Evolutionary conservation across 2,329 filamentous ascomycete species (phyloP).

Genomic region (Coniochaeta sp.): DNA sequence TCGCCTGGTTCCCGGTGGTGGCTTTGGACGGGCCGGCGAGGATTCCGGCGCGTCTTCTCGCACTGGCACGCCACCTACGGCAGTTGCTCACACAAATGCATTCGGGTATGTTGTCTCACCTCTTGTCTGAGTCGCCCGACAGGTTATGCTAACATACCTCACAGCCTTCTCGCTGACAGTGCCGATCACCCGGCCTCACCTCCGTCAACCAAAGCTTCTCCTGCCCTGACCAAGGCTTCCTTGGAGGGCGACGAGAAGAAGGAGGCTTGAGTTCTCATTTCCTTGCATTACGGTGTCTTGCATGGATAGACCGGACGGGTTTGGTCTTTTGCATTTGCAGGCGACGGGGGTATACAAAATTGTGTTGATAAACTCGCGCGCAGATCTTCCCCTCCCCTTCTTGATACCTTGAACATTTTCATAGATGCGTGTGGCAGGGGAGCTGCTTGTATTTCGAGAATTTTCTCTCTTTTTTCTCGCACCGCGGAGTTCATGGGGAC

Average conservation of each 20-base stretch:
- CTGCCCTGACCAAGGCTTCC: slow-evolving; percentile 55
- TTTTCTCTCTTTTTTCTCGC: neutral
- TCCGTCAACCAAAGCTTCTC: slow-evolving; percentile 60
- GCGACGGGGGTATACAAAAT: slow-evolving; percentile 32
- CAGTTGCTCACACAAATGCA: slow-evolving; percentile 70
- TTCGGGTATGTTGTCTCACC: slow-evolving; percentile 66
- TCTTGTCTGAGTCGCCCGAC: neutral
- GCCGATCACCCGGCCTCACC: slow-evolving; percentile 62
- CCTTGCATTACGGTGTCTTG: slow-evolving; percentile 24
- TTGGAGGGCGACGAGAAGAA: slow-evolving; percentile 46
- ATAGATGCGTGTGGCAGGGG: slow-evolving; percentile 26
- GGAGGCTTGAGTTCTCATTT: slow-evolving; percentile 32
- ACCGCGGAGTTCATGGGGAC: neutral
- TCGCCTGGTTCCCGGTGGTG: slow-evolving; percentile 67
- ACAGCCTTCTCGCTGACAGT: slow-evolving; percentile 50
- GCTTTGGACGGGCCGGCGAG: slow-evolving; percentile 66
- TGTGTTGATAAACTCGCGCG: slow-evolving; percentile 37
- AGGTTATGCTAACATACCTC: slow-evolving; percentile 19
- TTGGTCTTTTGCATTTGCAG: slow-evolving; percentile 36
- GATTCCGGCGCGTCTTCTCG: slow-evolving; percentile 85
- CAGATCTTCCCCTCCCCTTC: slow-evolving; percentile 28
- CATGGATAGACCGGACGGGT: slow-evolving; percentile 46
- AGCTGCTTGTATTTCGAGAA: neutral
- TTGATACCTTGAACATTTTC: slow-evolving; percentile 40
- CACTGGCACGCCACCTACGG: slow-evolving; percentile 74